Conservation (phyloP, 2,329 filamentous ascomycete species). For the Diplodia sapinea region DNA sequence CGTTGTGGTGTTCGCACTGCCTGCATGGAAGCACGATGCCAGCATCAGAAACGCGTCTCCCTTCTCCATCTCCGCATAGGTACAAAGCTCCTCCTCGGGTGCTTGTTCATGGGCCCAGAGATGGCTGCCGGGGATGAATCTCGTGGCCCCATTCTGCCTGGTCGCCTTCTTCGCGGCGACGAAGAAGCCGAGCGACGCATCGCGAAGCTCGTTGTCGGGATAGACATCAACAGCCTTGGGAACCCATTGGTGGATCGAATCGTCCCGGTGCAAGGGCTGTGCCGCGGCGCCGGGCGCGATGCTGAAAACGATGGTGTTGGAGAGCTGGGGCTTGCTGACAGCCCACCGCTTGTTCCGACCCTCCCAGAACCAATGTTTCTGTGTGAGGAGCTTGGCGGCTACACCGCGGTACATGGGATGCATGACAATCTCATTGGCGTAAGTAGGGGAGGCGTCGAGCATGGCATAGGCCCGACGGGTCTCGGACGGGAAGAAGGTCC, state of each 20-base stretch:
- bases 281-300: slow-evolving; percentile 27
- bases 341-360: too few relatives aligned
- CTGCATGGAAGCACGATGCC: slow-evolving; percentile 45
- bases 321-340: slow-evolving; percentile 35
- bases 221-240: slow-evolving; percentile 29
- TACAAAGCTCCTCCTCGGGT: neutral
- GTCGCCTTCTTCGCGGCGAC: slow-evolving; percentile 44
- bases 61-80: slow-evolving; percentile 41
- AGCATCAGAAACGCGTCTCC: slow-evolving; percentile 50
- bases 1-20: slow-evolving; percentile 42
- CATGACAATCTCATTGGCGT: neutral
- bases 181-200: slow-evolving; percentile 44
- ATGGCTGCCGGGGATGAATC: slow-evolving; percentile 48
- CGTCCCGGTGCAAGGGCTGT: slow-evolving; percentile 42
- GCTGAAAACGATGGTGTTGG: slow-evolving; percentile 38
- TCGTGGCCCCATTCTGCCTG: slow-evolving; percentile 45
- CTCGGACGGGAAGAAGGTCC: slow-evolving; percentile 2
- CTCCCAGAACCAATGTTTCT: slow-evolving; percentile 41
- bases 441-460: neutral
- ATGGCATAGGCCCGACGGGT: slow-evolving; percentile 7
- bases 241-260: slow-evolving; percentile 40
- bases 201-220: slow-evolving; percentile 34
- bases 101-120: slow-evolving; percentile 33
- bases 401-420: slow-evolving; percentile 15
- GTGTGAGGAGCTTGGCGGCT: neutral